These are phyloP conservation scores for Xylariomycetidae sp. DNA, from an alignment of 2,329 filamentous ascomycete species.

Conservation along the genomic window DNA sequence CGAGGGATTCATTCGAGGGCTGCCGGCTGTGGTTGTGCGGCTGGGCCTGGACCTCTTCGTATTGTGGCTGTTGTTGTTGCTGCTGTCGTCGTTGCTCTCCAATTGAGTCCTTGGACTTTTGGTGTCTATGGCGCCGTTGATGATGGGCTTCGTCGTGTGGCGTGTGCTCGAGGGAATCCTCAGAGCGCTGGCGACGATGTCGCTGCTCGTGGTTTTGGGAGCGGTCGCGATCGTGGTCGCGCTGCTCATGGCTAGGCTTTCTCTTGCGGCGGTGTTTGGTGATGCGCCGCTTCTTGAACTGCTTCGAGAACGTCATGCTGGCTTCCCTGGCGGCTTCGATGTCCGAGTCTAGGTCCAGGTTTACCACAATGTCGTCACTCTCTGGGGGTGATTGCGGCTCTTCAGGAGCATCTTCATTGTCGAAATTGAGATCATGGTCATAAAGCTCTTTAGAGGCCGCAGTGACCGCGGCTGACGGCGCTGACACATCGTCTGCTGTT, in stretches of 20 bases:
- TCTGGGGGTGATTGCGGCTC: too few relatives aligned
- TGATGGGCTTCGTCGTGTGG: slow-evolving; percentile 14
- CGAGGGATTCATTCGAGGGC: slow-evolving; percentile 19
- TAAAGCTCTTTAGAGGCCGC: slow-evolving; percentile 49
- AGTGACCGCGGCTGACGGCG: slow-evolving; percentile 49
- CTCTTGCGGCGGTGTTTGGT: slow-evolving; percentile 30
- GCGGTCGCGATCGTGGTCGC: slow-evolving; percentile 12
- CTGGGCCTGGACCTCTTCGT: too few relatives aligned
- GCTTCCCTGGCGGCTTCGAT: slow-evolving; percentile 28
- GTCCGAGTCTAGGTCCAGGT: slow-evolving; percentile 27
- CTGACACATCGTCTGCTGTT: slow-evolving; percentile 33
- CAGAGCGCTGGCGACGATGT: slow-evolving; percentile 13
- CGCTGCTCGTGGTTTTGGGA: slow-evolving; percentile 4
- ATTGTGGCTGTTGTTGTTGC: too few relatives aligned
- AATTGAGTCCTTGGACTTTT: slow-evolving; percentile 18
- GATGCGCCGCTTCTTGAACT: slow-evolving; percentile 30
- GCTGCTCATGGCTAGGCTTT: slow-evolving; percentile 22
- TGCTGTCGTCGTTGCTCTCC: too few relatives aligned
- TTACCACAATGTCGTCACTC: slow-evolving; percentile 28
- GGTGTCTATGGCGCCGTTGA: slow-evolving; percentile 19
- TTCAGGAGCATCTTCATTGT: slow-evolving; percentile 33
- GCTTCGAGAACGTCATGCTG: slow-evolving; percentile 26
- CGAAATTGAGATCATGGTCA: slow-evolving; percentile 28
- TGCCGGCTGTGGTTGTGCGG: slow-evolving; percentile 18
- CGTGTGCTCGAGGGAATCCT: slow-evolving; percentile 17